These are phyloP conservation scores for Chalciporus piperatoides DNA, from an alignment of 1,284 basidiomycete genomes.

Conservation along the genomic window DNA sequence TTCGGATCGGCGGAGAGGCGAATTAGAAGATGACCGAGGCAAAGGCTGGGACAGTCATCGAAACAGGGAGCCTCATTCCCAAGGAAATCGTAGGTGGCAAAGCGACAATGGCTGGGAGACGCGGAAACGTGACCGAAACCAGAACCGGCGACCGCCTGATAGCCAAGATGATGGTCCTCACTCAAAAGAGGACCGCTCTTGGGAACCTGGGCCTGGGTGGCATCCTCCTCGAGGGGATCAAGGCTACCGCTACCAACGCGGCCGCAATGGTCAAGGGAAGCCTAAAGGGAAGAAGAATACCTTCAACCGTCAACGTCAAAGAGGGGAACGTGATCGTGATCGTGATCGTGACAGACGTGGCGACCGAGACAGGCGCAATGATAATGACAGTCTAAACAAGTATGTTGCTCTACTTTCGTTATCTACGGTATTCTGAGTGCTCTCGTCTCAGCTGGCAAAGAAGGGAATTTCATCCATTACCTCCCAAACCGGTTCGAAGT, in stretches of 20 bases:
- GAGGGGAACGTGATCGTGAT: constrained; percentile 40
- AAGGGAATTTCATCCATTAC: constrained; percentile 40
- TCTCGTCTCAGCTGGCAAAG: constrained; percentile 45
- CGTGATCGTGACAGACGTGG: constrained; percentile 40
- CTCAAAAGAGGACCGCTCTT: constrained; percentile 44
- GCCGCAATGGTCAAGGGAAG: constrained; percentile 35
- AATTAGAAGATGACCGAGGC: constrained; percentile 30
- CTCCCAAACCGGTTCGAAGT: constrained; percentile 33
- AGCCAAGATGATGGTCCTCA: constrained; percentile 29
- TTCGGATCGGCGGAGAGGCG: constrained; percentile 36
- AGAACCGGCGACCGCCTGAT: constrained; percentile 30
- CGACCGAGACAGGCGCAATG: constrained; percentile 58
- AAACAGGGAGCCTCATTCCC: constrained; percentile 24
- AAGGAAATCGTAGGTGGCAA: constrained; percentile 34
- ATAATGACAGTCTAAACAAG: constrained; percentile 70
- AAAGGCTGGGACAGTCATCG: constrained; percentile 31
- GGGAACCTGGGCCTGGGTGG: constrained; percentile 66
- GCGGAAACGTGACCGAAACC: constrained; percentile 34
- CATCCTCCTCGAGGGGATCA: constrained; percentile 39
- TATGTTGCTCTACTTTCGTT: constrained; percentile 33
- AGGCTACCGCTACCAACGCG: constrained; percentile 37
- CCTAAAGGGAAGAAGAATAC: constrained; percentile 38
- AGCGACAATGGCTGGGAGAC: constrained; percentile 40
- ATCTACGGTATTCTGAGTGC: not conserved
- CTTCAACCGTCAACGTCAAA: constrained; percentile 50